Percentiles rank a stretch among this genome's conserved stretches.
phyloP scores from a whole-genome alignment of 768 basidiomycete species.

The Leccinum truebloodii region DNA sequence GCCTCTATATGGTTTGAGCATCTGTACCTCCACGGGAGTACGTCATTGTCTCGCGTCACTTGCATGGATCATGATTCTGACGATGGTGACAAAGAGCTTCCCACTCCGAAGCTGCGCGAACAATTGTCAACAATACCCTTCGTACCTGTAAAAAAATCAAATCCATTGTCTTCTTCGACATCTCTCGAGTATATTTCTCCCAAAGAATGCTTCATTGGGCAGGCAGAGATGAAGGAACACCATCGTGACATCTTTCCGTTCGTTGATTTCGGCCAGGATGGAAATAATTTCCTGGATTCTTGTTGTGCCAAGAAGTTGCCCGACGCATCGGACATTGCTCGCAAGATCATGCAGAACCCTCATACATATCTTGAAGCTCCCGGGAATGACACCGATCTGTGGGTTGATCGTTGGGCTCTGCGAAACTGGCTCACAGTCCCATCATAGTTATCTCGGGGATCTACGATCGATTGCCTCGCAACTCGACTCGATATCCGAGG shows the following conservation, averaged over 20 bases:
- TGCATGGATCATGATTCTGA: not conserved
- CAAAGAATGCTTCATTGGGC: slow-evolving; percentile 18
- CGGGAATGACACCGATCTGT: not conserved
- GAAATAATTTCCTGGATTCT: slow-evolving; percentile 15
- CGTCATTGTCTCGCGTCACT: not conserved
- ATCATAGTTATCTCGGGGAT: slow-evolving; percentile 14
- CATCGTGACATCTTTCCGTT: slow-evolving; percentile 15
- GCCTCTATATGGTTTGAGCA: slow-evolving; percentile 12
- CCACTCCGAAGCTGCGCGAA: slow-evolving; percentile 6
- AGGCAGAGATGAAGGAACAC: slow-evolving; percentile 1
- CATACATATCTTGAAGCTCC: slow-evolving; percentile 5
- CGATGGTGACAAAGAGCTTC: slow-evolving; percentile 6
- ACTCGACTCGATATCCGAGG: slow-evolving; percentile 12
- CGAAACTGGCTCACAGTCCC: slow-evolving; percentile 2
- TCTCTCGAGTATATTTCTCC: slow-evolving; percentile 2
- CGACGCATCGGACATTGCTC: slow-evolving; percentile 12
- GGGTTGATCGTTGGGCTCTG: not conserved
- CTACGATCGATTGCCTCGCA: slow-evolving; percentile 14
- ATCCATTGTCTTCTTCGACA: not conserved
- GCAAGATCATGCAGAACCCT: slow-evolving; percentile 13
- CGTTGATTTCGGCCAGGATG: slow-evolving; percentile 15
- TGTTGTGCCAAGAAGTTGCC: slow-evolving; percentile 17
- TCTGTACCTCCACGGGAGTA: slow-evolving; percentile 10
- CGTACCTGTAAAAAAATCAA: slow-evolving; percentile 8
- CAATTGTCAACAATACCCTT: slow-evolving; percentile 10